Base-by-base conservation (phyloP, 805 yeast species). In the Millerago galiae region DNA sequence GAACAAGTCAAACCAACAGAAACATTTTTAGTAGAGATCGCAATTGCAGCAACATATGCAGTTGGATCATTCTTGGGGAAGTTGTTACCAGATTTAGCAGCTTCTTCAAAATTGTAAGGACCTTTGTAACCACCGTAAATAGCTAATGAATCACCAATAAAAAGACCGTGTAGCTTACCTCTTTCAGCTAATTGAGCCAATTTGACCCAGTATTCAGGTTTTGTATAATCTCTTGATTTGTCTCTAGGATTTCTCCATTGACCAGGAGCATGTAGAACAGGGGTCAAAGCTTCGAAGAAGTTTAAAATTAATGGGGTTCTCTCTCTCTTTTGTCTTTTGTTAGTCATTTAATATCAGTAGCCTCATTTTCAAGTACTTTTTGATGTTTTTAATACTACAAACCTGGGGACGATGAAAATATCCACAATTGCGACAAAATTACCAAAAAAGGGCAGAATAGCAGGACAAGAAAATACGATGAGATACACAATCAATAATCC, bases 1-100 rank as follows among this genome's bases (percentile, higher is more conserved):
- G 71, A 63, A 37, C 67, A 66, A 14, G 75, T 70, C 33, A 70
- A 51, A 7, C 71, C 75, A 42, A 70, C 64, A 11, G 65, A 53
- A 21, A 71, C 47, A 35, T 62, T 65, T 44, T 65, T 51, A 5
- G 73, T 68, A 6, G 63, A 70, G 3, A 67, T 61, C 12, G 73
- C 71, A 65, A 68, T 62, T n/a, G 53, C 59, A n/a, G 60, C 44
- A 12, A 63, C 53, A 26, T 58, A 55, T 15, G 64, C 63, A 46
- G 63, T 58, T 16, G 67, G 68, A 38, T 63, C 68, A 36, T 53
- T 52, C 5, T 59, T 56, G 8, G 68, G 68, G 50, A 58, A 62
- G 21, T 50, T 53, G 13, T 54, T 45, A 30, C 56, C 58, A 12
- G 52, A 43, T 17, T 49, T 51, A 7, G 66, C 65, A 24, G 67